Conservation (phyloP, 176 grass and related monocot species). For the Ensete ventricosum region DNA sequence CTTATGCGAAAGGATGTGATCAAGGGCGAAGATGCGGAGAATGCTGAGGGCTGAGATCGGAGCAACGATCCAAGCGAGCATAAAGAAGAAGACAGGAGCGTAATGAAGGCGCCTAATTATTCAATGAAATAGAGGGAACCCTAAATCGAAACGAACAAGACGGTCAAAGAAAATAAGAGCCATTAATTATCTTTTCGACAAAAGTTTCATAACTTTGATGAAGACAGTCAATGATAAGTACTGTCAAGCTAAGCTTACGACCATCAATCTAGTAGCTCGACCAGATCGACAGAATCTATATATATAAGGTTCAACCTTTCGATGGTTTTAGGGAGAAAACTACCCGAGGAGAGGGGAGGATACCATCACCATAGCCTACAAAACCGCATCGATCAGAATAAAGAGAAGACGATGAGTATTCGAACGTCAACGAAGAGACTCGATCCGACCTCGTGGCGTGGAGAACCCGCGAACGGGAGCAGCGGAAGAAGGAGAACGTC, state of each 20-base stretch:
- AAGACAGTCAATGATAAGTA: too few relatives aligned
- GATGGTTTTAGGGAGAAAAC: too few relatives aligned
- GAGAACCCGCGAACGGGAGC: neutral
- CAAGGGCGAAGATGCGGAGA: conserved; percentile 64
- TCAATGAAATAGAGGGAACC: neutral
- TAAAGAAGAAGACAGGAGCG: conserved; percentile 36
- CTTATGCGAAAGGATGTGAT: conserved; percentile 72
- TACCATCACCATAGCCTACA: too few relatives aligned
- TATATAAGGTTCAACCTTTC: too few relatives aligned
- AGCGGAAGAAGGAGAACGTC: neutral
- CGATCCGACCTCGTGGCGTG: neutral
- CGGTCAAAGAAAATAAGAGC: too few relatives aligned
- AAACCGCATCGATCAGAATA: too few relatives aligned
- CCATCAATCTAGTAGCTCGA: too few relatives aligned
- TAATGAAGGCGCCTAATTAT: conserved; percentile 12
- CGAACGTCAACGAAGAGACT: neutral
- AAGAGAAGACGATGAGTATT: neutral
- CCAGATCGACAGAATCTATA: too few relatives aligned
- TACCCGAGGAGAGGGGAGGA: too few relatives aligned
- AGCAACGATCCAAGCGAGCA: neutral
- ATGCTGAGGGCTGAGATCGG: conserved; percentile 35
- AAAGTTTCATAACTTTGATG: too few relatives aligned
- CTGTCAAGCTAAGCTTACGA: too few relatives aligned
- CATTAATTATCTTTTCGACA: too few relatives aligned
- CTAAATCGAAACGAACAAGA: neutral